A percentile compares a stretch with the other conserved stretches of the same genome.
Conservation (phyloP, 1,284 basidiomycete genomes). For the Fomitiporia mediterranea region DNA sequence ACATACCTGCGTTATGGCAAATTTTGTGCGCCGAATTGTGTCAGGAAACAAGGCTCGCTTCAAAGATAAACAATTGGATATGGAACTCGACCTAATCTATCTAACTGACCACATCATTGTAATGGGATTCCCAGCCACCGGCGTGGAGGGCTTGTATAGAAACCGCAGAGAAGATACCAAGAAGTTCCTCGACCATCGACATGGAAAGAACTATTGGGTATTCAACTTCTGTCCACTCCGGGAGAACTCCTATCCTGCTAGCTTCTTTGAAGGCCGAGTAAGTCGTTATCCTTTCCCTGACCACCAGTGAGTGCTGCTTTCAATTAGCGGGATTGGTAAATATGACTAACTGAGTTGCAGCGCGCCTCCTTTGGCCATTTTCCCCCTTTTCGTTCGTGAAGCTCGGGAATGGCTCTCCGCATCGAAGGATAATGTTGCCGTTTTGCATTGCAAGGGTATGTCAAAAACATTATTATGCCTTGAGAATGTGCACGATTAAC, state of each 20-base stretch:
- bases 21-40: slow-evolving; percentile 60
- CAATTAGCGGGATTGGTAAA: slow-evolving; percentile 17
- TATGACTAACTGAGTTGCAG: slow-evolving; percentile 32
- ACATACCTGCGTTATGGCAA: slow-evolving; percentile 39
- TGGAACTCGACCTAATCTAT: slow-evolving; percentile 82
- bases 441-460: slow-evolving; percentile 83
- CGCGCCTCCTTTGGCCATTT: slow-evolving; percentile 77
- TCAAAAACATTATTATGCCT: background rate
- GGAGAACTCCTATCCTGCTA: slow-evolving; percentile 64
- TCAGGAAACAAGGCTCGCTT: slow-evolving; percentile 79
- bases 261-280: slow-evolving; percentile 63
- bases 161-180: slow-evolving; percentile 77
- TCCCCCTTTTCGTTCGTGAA: slow-evolving; percentile 74
- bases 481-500: background rate
- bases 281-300: slow-evolving; percentile 88
- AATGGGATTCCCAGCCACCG: slow-evolving; percentile 86
- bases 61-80: slow-evolving; percentile 59
- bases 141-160: slow-evolving; percentile 77
- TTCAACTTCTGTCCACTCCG: slow-evolving; percentile 85
- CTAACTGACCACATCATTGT: slow-evolving; percentile 81
- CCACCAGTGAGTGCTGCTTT: slow-evolving; percentile 57
- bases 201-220: slow-evolving; percentile 75
- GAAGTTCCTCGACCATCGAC: slow-evolving; percentile 69
- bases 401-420: slow-evolving; percentile 75
- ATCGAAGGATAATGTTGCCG: slow-evolving; percentile 66